Conservation (phyloP, 2,329 filamentous ascomycete genomes). For the Ceratocystis albifundus region DNA sequence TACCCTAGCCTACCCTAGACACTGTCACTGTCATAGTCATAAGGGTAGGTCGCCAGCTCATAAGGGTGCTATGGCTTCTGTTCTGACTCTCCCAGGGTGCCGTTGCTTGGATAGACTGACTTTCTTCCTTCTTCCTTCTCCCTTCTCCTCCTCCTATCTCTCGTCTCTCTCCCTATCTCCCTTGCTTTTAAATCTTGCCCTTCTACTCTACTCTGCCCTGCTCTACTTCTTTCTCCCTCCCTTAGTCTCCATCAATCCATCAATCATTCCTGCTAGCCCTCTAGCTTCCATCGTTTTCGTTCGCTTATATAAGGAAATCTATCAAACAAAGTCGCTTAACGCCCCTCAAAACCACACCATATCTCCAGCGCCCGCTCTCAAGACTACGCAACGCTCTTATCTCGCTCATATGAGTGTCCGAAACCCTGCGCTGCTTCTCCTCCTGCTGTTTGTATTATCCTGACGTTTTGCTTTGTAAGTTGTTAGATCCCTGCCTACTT, state of each 20-base stretch:
- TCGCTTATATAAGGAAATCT: constrained; percentile 12
- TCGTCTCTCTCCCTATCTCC: neutral
- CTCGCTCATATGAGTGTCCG: neutral
- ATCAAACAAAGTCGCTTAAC: constrained; percentile 12
- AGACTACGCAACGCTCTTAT: constrained; percentile 6
- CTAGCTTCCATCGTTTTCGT: constrained; percentile 17
- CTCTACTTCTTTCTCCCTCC: too few relatives aligned
- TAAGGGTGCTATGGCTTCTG: constrained; percentile 1
- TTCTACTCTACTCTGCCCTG: too few relatives aligned
- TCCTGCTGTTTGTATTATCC: neutral
- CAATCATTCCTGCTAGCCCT: neutral
- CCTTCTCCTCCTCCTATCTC: neutral
- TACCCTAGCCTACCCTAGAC: too few relatives aligned
- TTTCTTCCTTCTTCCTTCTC: too few relatives aligned
- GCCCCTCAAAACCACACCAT: neutral
- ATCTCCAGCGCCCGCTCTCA: neutral
- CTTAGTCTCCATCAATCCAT: neutral
- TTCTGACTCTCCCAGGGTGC: neutral
- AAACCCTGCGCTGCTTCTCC: neutral
- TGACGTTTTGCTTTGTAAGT: neutral
- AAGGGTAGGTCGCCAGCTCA: neutral
- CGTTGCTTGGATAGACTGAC: neutral
- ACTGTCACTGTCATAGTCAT: too few relatives aligned
- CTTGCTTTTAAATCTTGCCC: neutral
- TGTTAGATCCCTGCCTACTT: neutral